Base-by-base conservation (phyloP, 306 rosid species). In the Mimosa bimucronata region DNA sequence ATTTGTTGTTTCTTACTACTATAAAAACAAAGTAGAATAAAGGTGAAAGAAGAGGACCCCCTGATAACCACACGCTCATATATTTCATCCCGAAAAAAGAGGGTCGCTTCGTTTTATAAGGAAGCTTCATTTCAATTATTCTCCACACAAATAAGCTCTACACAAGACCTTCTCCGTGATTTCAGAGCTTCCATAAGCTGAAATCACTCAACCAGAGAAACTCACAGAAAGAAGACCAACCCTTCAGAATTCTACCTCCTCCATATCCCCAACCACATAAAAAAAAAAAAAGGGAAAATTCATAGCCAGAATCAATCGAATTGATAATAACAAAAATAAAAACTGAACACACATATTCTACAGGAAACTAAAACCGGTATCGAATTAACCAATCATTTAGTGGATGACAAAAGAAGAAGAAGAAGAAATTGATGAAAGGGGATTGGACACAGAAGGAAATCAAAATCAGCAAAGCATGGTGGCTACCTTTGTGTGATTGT, bases 131-230 rank as follows among this genome's bases (percentile, higher is more conserved):
- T 79, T 84, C 86, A 81, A 92, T 82, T 89, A 66, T 82, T 89
- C 92, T 90, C 89, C 92, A 77, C 92, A 85, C 86, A 75, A 80
- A 73, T 58, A 80, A 74, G 66, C 55, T 58, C 77, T 28, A 82
- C 16, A 26, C 77, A 29, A 68, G 82, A 75, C 89, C 76, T 37
- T 84, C 89, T 81, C 96, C 97, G 87, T 73, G 72, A 84, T 85
- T 87, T 83, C 82, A 86, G 90, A 88, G 46, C 87, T 67, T 55
- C 75, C 75, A 74, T 60, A 75, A 87, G 76, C 85, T 80, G 83
- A 90, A 71, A 70, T 57, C 29, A 66, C 79, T 78, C 76, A 38
- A 26, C 79, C 25, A 65, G 13, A 55, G 42, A 65, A 57, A 23
- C 44, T 11, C 8, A 16, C 2, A 31, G 46, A 84, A 42, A 21